Evolutionary conservation across 1,139 yeast genomes (phyloP).

Genomic region (Diutina catenulata): DNA sequence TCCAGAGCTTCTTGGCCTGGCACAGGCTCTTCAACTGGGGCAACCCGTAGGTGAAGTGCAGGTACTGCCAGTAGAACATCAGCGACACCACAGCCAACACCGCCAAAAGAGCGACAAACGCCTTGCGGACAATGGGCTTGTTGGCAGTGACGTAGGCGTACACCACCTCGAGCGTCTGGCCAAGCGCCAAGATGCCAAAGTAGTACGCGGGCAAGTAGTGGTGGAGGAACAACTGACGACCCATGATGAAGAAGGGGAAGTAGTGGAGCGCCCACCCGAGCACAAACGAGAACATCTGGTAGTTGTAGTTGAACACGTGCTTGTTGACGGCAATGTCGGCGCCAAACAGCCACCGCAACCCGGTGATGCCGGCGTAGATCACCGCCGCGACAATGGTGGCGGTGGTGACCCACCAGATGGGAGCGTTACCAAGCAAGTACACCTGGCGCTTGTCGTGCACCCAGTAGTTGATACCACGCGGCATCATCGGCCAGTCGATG

Average conservation of each 20-base stretch:
- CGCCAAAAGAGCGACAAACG: constrained; percentile 23
- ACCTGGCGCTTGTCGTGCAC: constrained; percentile 63
- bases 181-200: constrained; percentile 76
- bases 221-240: constrained; percentile 85
- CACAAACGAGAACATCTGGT: constrained; percentile 54
- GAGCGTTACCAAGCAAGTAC: constrained; percentile 83
- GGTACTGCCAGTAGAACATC: constrained; percentile 48
- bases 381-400: constrained; percentile 42
- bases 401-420: constrained; percentile 82
- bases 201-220: constrained; percentile 88
- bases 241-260: constrained; percentile 85
- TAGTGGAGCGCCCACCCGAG: constrained; percentile 82
- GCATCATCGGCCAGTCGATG: constrained; percentile 75
- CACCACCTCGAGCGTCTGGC: constrained; percentile 62
- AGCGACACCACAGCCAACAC: constrained; percentile 39
- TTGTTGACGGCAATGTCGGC: constrained; percentile 33
- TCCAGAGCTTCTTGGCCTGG: constrained; percentile 43
- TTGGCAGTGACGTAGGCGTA: neutral
- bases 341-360: constrained; percentile 74
- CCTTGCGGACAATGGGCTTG: constrained; percentile 19
- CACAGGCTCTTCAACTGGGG: constrained; percentile 72
- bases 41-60: constrained; percentile 70
- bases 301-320: constrained; percentile 58
- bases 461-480: constrained; percentile 96
- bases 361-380: constrained; percentile 38